A percentile compares a stretch with the other conserved stretches of the same genome.
phyloP scores from a whole-genome alignment of 495 filamentous ascomycete species.

The Tuber umbilicatum region DNA sequence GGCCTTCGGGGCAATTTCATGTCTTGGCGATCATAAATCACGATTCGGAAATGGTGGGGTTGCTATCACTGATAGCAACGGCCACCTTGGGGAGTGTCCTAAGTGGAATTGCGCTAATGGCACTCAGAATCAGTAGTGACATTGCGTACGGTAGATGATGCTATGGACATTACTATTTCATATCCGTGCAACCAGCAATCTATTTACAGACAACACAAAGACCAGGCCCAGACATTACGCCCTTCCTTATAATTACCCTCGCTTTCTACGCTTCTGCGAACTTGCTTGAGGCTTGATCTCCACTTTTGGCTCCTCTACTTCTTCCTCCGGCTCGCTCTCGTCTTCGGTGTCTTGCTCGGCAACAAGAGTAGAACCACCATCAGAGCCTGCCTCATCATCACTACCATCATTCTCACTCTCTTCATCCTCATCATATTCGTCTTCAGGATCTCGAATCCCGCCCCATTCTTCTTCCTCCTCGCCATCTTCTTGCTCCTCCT shows the following conservation, averaged over 20 bases:
- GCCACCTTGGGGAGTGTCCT: not conserved
- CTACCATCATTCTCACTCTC: conserved; percentile 43
- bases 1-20: not conserved
- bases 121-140: not conserved
- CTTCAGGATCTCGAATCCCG: conserved; percentile 42
- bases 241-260: not conserved
- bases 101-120: not conserved
- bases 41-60: not conserved
- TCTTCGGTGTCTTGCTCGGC: conserved; percentile 50
- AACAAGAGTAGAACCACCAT: conserved; percentile 47
- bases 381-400: conserved; percentile 39
- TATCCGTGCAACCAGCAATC: not conserved
- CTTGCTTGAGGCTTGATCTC: conserved; percentile 19
- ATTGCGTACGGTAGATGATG: not conserved
- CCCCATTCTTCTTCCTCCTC: conserved; percentile 38
- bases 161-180: not conserved
- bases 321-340: conserved; percentile 43
- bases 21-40: not conserved
- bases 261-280: conserved; percentile 27
- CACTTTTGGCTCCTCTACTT: conserved; percentile 42
- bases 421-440: conserved; percentile 50
- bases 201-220: not conserved
- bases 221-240: not conserved
- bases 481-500: conserved; percentile 33
- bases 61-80: not conserved